phyloP scores from a whole-genome alignment of 225 moss, liverwort and hornwort genomes.

The Takakia lepidozioides region DNA sequence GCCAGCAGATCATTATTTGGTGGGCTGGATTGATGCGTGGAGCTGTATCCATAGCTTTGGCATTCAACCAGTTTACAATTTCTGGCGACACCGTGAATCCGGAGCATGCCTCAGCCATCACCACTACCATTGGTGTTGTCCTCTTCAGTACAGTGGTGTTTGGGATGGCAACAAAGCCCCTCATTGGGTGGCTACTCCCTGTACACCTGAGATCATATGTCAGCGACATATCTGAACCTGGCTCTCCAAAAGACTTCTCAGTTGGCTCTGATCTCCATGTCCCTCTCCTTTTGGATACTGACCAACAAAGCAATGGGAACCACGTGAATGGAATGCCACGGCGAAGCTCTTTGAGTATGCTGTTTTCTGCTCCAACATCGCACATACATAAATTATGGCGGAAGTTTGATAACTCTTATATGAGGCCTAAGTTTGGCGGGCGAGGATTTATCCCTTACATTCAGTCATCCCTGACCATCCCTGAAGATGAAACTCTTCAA shows the following conservation, averaged over 20 bases:
- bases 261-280: slow-evolving; percentile 20
- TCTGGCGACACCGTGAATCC: slow-evolving; percentile 64
- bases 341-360: slow-evolving; percentile 41
- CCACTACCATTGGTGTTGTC: slow-evolving; percentile 57
- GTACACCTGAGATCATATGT: slow-evolving; percentile 9
- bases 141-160: slow-evolving; percentile 69
- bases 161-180: slow-evolving; percentile 57
- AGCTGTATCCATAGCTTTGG: slow-evolving; percentile 72
- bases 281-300: slow-evolving; percentile 14
- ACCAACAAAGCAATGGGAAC: slow-evolving; percentile 6
- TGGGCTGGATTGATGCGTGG: slow-evolving; percentile 85
- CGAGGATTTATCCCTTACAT: slow-evolving; percentile 57
- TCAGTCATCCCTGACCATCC: slow-evolving; percentile 35
- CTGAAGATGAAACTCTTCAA: slow-evolving; percentile 41
- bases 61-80: slow-evolving; percentile 66
- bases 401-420: slow-evolving; percentile 67
- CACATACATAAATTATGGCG: slow-evolving; percentile 74
- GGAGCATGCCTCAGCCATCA: slow-evolving; percentile 60
- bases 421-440: slow-evolving; percentile 93
- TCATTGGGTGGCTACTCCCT: slow-evolving; percentile 72
- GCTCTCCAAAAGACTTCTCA: slow-evolving; percentile 50
- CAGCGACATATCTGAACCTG: slow-evolving; percentile 27
- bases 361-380: slow-evolving; percentile 70
- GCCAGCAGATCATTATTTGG: slow-evolving; percentile 70
- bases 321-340: slow-evolving; percentile 10